phyloP scores from a whole-genome alignment of 2,329 filamentous ascomycete genomes.

The Rutstroemia sydowiana region DNA sequence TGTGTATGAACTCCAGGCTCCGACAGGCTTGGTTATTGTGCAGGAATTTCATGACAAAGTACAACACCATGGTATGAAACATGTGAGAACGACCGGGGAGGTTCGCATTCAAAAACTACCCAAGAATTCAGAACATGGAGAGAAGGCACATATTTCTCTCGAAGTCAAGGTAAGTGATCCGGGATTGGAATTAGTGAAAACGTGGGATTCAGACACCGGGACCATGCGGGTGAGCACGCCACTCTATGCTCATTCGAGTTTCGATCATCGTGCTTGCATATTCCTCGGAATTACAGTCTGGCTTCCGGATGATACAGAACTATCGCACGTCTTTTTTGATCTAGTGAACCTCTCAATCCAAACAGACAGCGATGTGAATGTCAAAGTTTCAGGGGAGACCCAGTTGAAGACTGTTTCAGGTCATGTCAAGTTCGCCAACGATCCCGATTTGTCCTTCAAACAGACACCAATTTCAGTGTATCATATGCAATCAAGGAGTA shows the following conservation, averaged over 20 bases:
- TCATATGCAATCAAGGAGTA: not conserved
- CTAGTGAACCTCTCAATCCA: conserved; percentile 18
- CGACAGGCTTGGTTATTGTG: conserved; percentile 17
- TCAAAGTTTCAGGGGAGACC: conserved; percentile 18
- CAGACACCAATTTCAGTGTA: conserved; percentile 10
- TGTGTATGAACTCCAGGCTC: conserved; percentile 19
- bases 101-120: conserved; percentile 21
- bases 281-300: conserved; percentile 27
- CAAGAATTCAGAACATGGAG: conserved; percentile 15
- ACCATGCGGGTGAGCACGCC: conserved; percentile 24
- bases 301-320: conserved; percentile 25
- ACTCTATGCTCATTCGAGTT: conserved; percentile 11
- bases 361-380: conserved; percentile 20
- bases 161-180: conserved; percentile 23
- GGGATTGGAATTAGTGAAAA: conserved; percentile 14
- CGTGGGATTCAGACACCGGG: conserved; percentile 18
- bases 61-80: not conserved
- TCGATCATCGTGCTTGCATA: conserved; percentile 19
- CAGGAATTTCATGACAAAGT: conserved; percentile 19
- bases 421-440: conserved; percentile 19
- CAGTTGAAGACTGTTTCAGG: conserved; percentile 21
- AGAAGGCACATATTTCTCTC: conserved; percentile 20
- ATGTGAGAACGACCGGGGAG: conserved; percentile 22
- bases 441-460: not conserved
- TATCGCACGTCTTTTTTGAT: conserved; percentile 19